A percentile compares a stretch with the other conserved stretches of the same genome.
Conservation (phyloP, 1,284 basidiomycete species). For the Ustilago shanxiensis region DNA sequence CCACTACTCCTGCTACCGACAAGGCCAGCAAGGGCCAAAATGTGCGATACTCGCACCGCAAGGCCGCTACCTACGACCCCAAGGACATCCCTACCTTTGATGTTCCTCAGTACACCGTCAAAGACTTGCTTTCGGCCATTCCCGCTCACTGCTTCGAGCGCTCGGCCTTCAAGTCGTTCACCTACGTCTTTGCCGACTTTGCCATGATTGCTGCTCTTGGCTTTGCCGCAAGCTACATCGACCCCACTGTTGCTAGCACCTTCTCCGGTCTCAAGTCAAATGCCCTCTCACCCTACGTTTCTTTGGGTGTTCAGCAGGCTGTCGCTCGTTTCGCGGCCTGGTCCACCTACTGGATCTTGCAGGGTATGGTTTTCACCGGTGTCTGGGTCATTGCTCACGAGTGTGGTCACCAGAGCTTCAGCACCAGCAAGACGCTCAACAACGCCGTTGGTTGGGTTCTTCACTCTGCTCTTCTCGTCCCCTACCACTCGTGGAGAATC, state of each 20-base stretch:
- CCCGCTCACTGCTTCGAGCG: slow-evolving; percentile 94
- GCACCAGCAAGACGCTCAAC: slow-evolving; percentile 93
- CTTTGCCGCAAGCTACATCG: slow-evolving; percentile 79
- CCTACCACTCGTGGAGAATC: slow-evolving; percentile 98
- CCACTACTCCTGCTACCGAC: slow-evolving; percentile 28
- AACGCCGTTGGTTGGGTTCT: slow-evolving; percentile 93
- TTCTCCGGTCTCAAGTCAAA: slow-evolving; percentile 51
- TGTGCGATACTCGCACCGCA: slow-evolving; percentile 61
- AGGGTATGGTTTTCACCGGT: slow-evolving; percentile 91
- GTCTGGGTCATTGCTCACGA: slow-evolving; percentile 86
- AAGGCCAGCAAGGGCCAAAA: slow-evolving; percentile 41
- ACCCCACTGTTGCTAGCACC: slow-evolving; percentile 70
- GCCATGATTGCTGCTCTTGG: slow-evolving; percentile 79
- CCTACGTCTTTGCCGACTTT: slow-evolving; percentile 85
- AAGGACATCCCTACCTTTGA: slow-evolving; percentile 72
- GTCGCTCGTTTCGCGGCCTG: slow-evolving; percentile 80
- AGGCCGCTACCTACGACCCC: slow-evolving; percentile 60
- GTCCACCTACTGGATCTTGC: slow-evolving; percentile 83
- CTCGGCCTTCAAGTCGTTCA: slow-evolving; percentile 84
- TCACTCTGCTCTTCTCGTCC: slow-evolving; percentile 92
- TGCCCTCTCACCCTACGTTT: slow-evolving; percentile 71
- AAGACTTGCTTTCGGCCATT: slow-evolving; percentile 87
- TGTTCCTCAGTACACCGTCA: slow-evolving; percentile 85
- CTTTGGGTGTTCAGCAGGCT: slow-evolving; percentile 77
- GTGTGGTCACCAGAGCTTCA: slow-evolving; percentile 92